phyloP scores from a whole-genome alignment of 2,329 filamentous ascomycete species.

The Aureobasidium melanogenum region DNA sequence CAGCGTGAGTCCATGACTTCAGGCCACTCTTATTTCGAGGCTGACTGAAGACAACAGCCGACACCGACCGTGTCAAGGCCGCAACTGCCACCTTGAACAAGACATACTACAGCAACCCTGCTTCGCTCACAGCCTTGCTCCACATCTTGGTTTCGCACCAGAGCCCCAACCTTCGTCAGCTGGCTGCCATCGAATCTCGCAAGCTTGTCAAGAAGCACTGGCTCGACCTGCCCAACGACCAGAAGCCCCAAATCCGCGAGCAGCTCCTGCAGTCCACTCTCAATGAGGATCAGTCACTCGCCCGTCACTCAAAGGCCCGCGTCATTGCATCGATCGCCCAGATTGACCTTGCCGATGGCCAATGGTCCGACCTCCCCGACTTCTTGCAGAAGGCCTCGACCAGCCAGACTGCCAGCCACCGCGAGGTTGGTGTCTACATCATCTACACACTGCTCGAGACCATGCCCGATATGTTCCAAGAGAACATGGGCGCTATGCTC shows the following conservation, averaged over 20 bases:
- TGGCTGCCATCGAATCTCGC: constrained; percentile 82
- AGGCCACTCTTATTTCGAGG: not conserved
- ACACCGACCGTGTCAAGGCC: constrained; percentile 68
- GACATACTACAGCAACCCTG: constrained; percentile 80
- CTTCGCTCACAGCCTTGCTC: constrained; percentile 75
- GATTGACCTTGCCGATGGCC: constrained; percentile 75
- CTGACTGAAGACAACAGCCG: constrained; percentile 47
- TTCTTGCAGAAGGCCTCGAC: constrained; percentile 71
- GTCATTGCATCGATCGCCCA: constrained; percentile 81
- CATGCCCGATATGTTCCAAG: constrained; percentile 73
- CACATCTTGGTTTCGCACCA: constrained; percentile 79
- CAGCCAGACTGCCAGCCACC: constrained; percentile 64
- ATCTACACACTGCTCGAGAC: constrained; percentile 87
- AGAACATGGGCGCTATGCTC: constrained; percentile 72
- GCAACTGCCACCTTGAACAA: constrained; percentile 86
- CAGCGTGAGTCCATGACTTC: constrained; percentile 59
- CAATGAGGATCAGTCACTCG: constrained; percentile 65
- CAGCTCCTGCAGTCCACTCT: constrained; percentile 78
- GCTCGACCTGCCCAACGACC: constrained; percentile 59
- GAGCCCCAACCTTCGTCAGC: constrained; percentile 65
- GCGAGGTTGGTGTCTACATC: constrained; percentile 87
- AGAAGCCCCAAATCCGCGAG: constrained; percentile 73
- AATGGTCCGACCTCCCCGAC: constrained; percentile 74
- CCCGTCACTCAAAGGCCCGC: constrained; percentile 78
- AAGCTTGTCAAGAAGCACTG: constrained; percentile 82